phyloP scores from a whole-genome alignment of 2,329 filamentous ascomycete genomes.

The Sclerotinia nivalis region DNA sequence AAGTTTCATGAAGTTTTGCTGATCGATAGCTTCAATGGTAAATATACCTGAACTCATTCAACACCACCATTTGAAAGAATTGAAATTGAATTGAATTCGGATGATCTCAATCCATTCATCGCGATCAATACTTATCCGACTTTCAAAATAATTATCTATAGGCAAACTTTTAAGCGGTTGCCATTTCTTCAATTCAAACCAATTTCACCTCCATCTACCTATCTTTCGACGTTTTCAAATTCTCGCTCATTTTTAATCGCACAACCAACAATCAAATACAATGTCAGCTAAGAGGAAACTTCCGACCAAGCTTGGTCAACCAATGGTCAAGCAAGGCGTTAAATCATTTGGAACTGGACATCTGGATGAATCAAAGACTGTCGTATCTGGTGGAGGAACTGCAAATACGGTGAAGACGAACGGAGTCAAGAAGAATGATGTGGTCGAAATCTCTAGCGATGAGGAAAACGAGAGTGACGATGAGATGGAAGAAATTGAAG shows the following conservation, averaged over 20 bases:
- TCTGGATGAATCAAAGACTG: slow-evolving; percentile 60
- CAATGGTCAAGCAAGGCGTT: slow-evolving; percentile 55
- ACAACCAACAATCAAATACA: slow-evolving; percentile 15
- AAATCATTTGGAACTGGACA: slow-evolving; percentile 52
- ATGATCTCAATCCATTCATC: background rate
- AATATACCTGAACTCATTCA: slow-evolving; percentile 17
- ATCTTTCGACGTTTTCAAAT: background rate
- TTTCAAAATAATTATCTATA: background rate
- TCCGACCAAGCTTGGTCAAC: slow-evolving; percentile 57
- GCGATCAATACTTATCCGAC: background rate
- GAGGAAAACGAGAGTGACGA: slow-evolving; percentile 45
- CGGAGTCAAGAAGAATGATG: slow-evolving; percentile 28
- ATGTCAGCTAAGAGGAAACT: slow-evolving; percentile 65
- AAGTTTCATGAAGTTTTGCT: slow-evolving; percentile 18
- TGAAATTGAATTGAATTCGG: background rate
- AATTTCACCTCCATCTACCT: background rate
- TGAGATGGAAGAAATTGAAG: slow-evolving; percentile 48
- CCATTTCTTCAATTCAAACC: background rate
- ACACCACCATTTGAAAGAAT: background rate
- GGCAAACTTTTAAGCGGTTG: background rate
- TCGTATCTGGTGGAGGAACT: slow-evolving; percentile 47
- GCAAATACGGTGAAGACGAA: slow-evolving; percentile 32
- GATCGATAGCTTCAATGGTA: slow-evolving; percentile 15
- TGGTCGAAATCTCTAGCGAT: slow-evolving; percentile 61
- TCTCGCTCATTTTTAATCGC: background rate